Evolutionary conservation across 164 flowering plant genomes (phyloP).

Genomic region (Paratinospora sagittata): DNA sequence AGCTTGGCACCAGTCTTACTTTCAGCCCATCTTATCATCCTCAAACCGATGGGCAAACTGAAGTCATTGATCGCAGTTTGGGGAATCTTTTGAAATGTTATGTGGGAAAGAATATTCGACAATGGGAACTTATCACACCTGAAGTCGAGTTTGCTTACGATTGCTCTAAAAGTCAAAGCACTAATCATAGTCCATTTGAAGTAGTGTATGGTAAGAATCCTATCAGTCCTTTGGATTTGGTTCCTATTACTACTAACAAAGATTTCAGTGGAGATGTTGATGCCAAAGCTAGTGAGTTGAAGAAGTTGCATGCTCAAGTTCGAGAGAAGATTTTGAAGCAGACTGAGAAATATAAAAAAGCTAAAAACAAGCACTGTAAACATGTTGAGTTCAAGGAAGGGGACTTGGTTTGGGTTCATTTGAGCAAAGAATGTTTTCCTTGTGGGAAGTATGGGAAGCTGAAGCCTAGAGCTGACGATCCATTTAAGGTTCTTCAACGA

Average conservation of each 20-base stretch:
- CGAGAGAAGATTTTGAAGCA: neutral
- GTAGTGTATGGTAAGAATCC: too few relatives aligned
- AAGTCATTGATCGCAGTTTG: too few relatives aligned
- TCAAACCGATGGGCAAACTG: too few relatives aligned
- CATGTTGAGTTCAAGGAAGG: constrained; percentile 3
- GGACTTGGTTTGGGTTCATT: constrained; percentile 21
- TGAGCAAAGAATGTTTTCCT: constrained; percentile 19
- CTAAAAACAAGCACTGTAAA: neutral
- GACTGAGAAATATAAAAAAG: neutral
- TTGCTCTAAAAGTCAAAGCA: too few relatives aligned
- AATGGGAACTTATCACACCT: neutral
- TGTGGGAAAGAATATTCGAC: neutral
- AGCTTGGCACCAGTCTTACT: too few relatives aligned
- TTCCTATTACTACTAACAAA: neutral
- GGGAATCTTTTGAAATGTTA: too few relatives aligned
- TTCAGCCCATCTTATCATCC: neutral
- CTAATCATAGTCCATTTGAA: too few relatives aligned
- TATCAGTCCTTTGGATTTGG: neutral
- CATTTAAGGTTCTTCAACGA: constrained; percentile 1
- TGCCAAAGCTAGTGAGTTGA: neutral
- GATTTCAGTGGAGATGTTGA: constrained; percentile 4
- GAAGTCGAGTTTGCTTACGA: neutral
- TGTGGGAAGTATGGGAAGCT: constrained; percentile 3
- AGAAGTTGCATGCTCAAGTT: neutral
- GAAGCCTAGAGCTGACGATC: neutral